These are phyloP conservation scores for Saccharomycopsis javanensis DNA, from an alignment of 805 yeast species.

Conservation along the genomic window DNA sequence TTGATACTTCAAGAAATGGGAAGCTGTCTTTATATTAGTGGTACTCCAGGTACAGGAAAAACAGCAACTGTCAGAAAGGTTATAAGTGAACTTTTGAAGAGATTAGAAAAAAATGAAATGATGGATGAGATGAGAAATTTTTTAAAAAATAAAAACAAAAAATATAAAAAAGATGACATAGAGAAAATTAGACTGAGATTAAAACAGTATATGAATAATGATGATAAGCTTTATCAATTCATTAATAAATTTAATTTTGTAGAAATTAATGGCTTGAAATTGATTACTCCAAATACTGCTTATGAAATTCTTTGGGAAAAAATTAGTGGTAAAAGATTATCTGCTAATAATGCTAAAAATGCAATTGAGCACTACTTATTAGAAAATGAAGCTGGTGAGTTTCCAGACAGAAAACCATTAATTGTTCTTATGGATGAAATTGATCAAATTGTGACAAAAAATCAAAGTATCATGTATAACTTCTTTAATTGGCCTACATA, in stretches of 20 bases:
- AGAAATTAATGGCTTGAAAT: conserved; percentile 86
- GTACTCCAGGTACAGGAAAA: conserved; percentile 97
- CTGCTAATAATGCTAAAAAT: conserved; percentile 55
- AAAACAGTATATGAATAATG: not conserved
- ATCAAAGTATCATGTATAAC: conserved; percentile 84
- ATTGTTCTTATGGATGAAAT: conserved; percentile 84
- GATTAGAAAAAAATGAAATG: conserved; percentile 23
- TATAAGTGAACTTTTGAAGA: conserved; percentile 49
- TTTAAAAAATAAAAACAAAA: not conserved
- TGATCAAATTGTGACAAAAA: conserved; percentile 79
- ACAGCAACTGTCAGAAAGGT: conserved; percentile 90
- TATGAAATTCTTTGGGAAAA: conserved; percentile 79
- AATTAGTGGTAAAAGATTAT: conserved; percentile 48
- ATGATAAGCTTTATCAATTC: conserved; percentile 6
- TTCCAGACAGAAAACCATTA: conserved; percentile 39
- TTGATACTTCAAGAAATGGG: conserved; percentile 68
- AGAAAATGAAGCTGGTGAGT: conserved; percentile 22
- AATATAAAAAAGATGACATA: not conserved
- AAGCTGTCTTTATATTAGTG: conserved; percentile 81
- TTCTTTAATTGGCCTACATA: conserved; percentile 97
- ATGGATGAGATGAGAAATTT: not conserved
- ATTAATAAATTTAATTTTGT: conserved; percentile 53
- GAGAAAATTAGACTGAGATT: not conserved
- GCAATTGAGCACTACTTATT: conserved; percentile 64
- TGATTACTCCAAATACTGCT: conserved; percentile 68